These are phyloP conservation scores for Pholiota conissans DNA, from an alignment of 768 basidiomycete genomes.

Conservation along the genomic window DNA sequence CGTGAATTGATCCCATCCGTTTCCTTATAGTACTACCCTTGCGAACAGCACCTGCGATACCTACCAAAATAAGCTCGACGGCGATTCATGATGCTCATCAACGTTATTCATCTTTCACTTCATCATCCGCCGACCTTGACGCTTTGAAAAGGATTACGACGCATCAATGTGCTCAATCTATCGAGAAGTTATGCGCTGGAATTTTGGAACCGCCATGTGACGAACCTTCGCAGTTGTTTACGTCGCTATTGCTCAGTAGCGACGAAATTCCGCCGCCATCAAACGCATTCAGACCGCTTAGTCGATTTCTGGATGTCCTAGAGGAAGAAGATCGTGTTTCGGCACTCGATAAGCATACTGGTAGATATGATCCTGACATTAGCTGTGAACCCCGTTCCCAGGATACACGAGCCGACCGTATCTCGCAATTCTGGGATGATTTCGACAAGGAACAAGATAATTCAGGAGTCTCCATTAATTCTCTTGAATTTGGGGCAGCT, in stretches of 20 bases:
- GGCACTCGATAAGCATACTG: conserved; percentile 11
- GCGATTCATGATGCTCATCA: conserved; percentile 6
- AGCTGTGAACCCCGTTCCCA: not conserved
- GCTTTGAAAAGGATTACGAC: not conserved
- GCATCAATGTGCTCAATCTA: not conserved
- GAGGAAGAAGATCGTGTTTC: conserved; percentile 19
- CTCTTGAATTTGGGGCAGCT: conserved; percentile 23
- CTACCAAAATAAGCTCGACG: not conserved
- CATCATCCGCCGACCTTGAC: conserved; percentile 2
- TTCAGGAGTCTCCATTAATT: conserved; percentile 15
- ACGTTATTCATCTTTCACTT: conserved; percentile 9
- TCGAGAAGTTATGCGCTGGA: not conserved
- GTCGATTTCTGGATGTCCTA: conserved; percentile 7
- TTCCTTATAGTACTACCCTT: not conserved
- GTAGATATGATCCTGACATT: not conserved
- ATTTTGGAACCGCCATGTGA: not conserved
- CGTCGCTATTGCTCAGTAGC: too few relatives aligned
- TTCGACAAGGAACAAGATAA: conserved; percentile 39
- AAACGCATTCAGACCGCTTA: conserved; percentile 8
- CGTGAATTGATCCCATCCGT: too few relatives aligned
- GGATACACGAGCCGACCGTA: conserved; percentile 19
- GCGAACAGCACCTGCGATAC: conserved; percentile 3
- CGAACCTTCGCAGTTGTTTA: not conserved
- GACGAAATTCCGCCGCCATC: not conserved
- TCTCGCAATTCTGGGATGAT: conserved; percentile 43